Conservation (phyloP, 2,329 filamentous ascomycete genomes). For the Pseudogymnoascus sp. region DNA sequence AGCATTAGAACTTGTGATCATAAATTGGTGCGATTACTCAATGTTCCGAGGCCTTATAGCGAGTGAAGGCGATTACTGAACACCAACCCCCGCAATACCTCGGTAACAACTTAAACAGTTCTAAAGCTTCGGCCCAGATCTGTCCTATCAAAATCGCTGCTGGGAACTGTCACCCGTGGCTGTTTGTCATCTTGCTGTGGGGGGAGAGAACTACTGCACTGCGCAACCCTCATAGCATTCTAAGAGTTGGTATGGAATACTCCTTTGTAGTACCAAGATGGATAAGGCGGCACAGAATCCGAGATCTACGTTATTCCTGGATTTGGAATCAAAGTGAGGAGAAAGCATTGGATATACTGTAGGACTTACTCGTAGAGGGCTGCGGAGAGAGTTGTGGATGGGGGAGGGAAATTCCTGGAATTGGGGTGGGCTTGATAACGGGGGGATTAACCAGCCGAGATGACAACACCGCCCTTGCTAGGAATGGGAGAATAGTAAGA, state of each 20-base stretch:
- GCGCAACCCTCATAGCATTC: neutral
- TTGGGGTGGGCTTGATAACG: too few relatives aligned
- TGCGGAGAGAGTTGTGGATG: too few relatives aligned
- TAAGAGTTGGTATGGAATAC: neutral
- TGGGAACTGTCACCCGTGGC: neutral
- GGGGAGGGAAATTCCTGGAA: neutral
- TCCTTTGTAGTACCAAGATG: neutral
- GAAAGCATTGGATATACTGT: too few relatives aligned
- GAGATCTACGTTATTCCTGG: neutral
- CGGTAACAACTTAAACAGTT: neutral
- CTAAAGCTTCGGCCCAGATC: neutral
- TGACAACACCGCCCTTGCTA: too few relatives aligned
- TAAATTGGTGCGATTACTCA: neutral
- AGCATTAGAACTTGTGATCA: neutral
- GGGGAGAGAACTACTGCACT: neutral
- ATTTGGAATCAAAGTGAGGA: neutral
- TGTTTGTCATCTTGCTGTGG: neutral
- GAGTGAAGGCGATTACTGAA: neutral
- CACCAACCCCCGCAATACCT: neutral
- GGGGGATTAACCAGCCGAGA: too few relatives aligned
- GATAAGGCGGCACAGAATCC: neutral
- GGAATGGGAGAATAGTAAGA: too few relatives aligned
- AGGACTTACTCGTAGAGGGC: neutral
- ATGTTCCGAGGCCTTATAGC: neutral
- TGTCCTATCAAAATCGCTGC: neutral